Evolutionary conservation across 768 basidiomycete genomes (phyloP), one percentile per base, ranked within the genome.

Genomic region (Boletus tylopilopsis): DNA sequence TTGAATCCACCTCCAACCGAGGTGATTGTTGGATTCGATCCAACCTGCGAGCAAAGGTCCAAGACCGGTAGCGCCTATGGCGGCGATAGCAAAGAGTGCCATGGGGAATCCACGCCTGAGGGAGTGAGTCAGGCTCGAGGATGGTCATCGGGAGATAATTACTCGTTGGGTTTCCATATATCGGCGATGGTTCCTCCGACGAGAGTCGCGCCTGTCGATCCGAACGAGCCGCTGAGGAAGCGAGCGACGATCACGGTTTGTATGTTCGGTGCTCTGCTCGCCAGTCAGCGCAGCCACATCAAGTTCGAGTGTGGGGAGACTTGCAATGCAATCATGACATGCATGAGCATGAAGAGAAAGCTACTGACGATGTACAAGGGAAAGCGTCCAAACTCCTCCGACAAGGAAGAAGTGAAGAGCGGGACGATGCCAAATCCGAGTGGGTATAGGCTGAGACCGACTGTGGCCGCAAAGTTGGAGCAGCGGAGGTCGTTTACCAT

Each of bases 1-100:
- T 58, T 90, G 81, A 22, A 94, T 88, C 87, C 89, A 91, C 23
- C 87, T 73, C 87, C 90, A 91, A 53, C 74, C 73, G 2, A 90
- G 63, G 18, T 68, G 68, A 0, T 70, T 60, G 50, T 81, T 78
- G 52, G 77, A 74, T 59, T 87, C 84, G 19, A 87, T 73, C 81
- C 81, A 88, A 13, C 83, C 84, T 21, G 81, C 79, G 4, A 76
- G 61, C 1, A 86, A 61, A 0, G 88, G 82, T 3, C 82, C 89
- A 1, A 90, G 30, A 1, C 82, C 86, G 0, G 77, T 80, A 0
- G 80, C 82, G 2, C 76, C 77, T 10, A 90, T 60, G 0, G 82
- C 85, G 0, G 73, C 69, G 5, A 82, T 57, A 0, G 86, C 73
- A 63, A 90, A 94, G 2, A 87, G 61, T 0, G 85, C 73, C 87